phyloP scores from a whole-genome alignment of 1,284 basidiomycete species.

The Leucoagaricus sp. region DNA sequence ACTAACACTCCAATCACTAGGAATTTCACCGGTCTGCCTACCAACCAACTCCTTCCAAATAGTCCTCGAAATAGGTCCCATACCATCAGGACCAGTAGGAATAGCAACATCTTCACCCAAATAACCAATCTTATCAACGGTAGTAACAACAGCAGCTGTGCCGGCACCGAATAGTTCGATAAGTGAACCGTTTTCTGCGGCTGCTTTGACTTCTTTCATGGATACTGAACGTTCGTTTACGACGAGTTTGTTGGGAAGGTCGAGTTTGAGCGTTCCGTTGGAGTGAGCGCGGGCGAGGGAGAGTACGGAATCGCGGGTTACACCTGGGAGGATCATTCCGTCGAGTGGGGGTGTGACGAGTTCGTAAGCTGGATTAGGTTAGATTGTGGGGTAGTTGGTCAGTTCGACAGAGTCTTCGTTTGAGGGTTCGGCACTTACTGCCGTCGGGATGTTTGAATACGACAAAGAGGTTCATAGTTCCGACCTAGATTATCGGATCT shows the following conservation, averaged over 20 bases:
- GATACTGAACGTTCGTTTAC: constrained; percentile 86
- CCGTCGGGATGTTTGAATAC: constrained; percentile 81
- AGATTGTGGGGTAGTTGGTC: not conserved
- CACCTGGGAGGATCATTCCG: constrained; percentile 95
- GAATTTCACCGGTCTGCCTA: constrained; percentile 86
- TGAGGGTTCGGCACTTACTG: constrained; percentile 38
- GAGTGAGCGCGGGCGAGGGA: constrained; percentile 78
- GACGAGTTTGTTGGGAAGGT: constrained; percentile 67
- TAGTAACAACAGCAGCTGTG: constrained; percentile 87
- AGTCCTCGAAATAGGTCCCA: constrained; percentile 83
- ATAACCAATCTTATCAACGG: constrained; percentile 88
- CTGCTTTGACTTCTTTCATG: constrained; percentile 87
- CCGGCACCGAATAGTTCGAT: constrained; percentile 94
- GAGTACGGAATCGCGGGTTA: constrained; percentile 93
- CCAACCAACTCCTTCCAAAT: constrained; percentile 87
- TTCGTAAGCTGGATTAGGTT: constrained; percentile 64
- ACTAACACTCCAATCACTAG: constrained; percentile 80
- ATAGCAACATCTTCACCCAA: constrained; percentile 81
- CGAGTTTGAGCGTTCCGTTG: constrained; percentile 57
- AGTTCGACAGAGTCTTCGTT: not conserved
- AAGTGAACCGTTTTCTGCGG: constrained; percentile 69
- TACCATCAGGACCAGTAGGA: constrained; percentile 85
- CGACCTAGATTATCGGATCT: constrained; percentile 50
- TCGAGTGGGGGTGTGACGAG: constrained; percentile 92
- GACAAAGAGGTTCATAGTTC: constrained; percentile 97